These are phyloP conservation scores for Penicillium maclennaniae DNA, from an alignment of 495 filamentous ascomycete species.

Conservation along the genomic window DNA sequence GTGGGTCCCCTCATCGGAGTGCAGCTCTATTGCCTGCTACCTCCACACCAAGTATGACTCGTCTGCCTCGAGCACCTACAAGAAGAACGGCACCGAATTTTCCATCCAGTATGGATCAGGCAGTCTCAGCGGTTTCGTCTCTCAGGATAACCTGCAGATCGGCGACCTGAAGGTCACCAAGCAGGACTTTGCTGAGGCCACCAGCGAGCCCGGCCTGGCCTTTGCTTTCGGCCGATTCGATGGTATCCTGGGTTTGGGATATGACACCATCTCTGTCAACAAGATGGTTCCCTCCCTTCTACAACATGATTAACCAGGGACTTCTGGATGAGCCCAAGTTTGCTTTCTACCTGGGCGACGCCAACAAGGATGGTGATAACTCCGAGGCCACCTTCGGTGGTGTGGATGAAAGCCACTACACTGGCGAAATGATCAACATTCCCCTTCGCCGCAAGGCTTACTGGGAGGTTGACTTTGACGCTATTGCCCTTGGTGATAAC, in stretches of 20 bases:
- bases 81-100: constrained; percentile 87
- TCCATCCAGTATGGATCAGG: constrained; percentile 96
- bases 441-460: constrained; percentile 97
- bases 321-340: constrained; percentile 90
- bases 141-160: constrained; percentile 77
- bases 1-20: constrained; percentile 91
- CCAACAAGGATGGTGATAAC: constrained; percentile 66
- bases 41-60: constrained; percentile 96
- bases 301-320: constrained; percentile 87
- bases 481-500: constrained; percentile 80
- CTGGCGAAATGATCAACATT: constrained; percentile 85
- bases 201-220: constrained; percentile 87
- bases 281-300: constrained; percentile 92
- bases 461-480: constrained; percentile 97
- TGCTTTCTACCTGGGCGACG: constrained; percentile 88
- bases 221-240: constrained; percentile 99
- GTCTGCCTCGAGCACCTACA: constrained; percentile 83
- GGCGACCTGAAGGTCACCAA: constrained; percentile 83
- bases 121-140: constrained; percentile 89
- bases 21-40: constrained; percentile 96
- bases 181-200: constrained; percentile 95
- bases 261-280: constrained; percentile 94
- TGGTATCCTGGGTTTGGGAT: constrained; percentile 94
- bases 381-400: constrained; percentile 93
- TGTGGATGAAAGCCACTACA: constrained; percentile 80